phyloP scores from a whole-genome alignment of 257 asterid genomes.

The Solanum acaule region DNA sequence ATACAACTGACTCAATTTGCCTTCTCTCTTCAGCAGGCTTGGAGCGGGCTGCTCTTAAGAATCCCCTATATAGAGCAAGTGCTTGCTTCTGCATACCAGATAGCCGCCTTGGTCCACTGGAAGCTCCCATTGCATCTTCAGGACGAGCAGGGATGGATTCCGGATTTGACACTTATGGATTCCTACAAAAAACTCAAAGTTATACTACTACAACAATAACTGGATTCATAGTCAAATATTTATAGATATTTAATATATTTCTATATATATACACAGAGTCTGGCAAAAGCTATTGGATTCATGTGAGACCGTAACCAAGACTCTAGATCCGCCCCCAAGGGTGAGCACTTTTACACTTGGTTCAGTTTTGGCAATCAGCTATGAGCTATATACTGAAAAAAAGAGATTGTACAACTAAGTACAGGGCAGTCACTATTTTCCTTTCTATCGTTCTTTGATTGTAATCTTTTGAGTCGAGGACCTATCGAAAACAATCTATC shows the following conservation, averaged over 20 bases:
- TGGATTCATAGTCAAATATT: neutral
- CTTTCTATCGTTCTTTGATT: neutral
- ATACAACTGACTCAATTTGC: constrained; percentile 56
- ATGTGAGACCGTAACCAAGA: neutral
- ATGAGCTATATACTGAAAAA: neutral
- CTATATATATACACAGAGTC: neutral
- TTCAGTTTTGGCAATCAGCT: neutral
- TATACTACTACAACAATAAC: neutral
- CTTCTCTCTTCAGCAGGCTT: constrained; percentile 63
- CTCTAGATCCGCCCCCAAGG: neutral
- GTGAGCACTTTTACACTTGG: neutral
- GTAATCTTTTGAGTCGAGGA: neutral
- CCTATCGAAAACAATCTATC: neutral
- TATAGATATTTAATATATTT: neutral
- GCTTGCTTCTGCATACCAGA: constrained; percentile 96
- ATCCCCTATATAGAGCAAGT: constrained; percentile 72
- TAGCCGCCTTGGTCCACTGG: constrained; percentile 53
- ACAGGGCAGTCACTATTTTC: neutral
- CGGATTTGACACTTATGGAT: neutral
- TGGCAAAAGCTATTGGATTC: neutral
- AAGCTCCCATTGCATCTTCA: constrained; percentile 36
- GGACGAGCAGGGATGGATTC: neutral
- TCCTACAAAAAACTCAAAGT: neutral
- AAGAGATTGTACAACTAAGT: neutral
- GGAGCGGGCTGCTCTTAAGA: constrained; percentile 65